Evolutionary conservation across 179 eudicot genomes (phyloP), one percentile per base, ranked within the genome.

Genomic region (Silene vulgaris): DNA sequence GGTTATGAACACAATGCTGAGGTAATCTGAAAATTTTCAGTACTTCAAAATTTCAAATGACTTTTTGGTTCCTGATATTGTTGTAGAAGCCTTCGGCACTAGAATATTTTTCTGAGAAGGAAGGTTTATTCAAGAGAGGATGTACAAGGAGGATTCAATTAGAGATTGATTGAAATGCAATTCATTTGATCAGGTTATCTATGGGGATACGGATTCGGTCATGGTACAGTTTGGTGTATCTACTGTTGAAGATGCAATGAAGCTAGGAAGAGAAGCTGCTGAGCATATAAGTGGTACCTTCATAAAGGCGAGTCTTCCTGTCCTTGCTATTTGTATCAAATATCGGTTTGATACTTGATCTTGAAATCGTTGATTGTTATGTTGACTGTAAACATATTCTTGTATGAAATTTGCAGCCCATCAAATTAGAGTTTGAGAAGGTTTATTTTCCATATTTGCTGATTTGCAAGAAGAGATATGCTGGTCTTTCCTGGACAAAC

Each of bases 121-220:
- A n/a, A 66, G 5, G 52, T 23, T 48, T 70, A 20, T 23, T 65
- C 14, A 40, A 43, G 54, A 21, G 9, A 45, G 16, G 59, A 21
- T 69, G 54, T 28, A 28, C 74, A 71, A 28, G 32, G 20, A 45
- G 73, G 17, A n/a, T n/a, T n/a, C n/a, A n/a, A 50, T 23, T 9
- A 23, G 7, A 1, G 19, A 26, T 50, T 13, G 21, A 37, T 30
- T 43, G 5, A 45, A 52, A 28, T 50, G 45, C 64, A 26, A 75
- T 37, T 76, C 70, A 50, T 71, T 26, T 65, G 78, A 64, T 71
- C 86, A 96, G 99, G 89, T 96, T 80, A 93, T 96, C 80, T 96
- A 96, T 81, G 99, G 97, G 78, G 99, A 96, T 88, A 96, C 99
- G 79, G 99, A 96, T 86, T 93, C 99, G 37, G 97, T 93, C 57